Evolutionary conservation across 1,139 yeast genomes (phyloP), one percentile per base, ranked within the genome.

Genomic region (Saccharomycopsis crataegensis): DNA sequence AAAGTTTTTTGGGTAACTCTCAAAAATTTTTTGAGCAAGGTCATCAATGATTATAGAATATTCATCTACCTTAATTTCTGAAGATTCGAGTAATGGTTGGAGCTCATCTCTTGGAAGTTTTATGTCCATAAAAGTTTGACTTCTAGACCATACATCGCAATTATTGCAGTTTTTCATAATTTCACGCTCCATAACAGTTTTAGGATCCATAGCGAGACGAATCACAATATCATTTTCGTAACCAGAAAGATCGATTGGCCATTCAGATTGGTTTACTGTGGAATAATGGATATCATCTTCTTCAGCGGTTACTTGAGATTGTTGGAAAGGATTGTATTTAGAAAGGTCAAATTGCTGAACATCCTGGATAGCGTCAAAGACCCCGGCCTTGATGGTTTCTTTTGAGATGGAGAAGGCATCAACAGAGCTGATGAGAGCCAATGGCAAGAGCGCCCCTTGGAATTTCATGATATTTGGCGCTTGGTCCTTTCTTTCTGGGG

Each of bases 221-320:
- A 83, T 64, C 12, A 86, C 84, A 48, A 74, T 69, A 43, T 78
- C 76, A 32, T 71, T 73, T 32, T 68, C 66, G 62, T 84, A 85
- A 58, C 77, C 79, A 0, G 60, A 32, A 42, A 80, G 67, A 59
- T 78, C 70, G n/a, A 80, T 67, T 0, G 82, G 82, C 64, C 71
- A 72, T 9, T 69, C 64, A 1, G 59, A 62, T 8, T 48, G 50
- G 2, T 60, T 51, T 5, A 70, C 36, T 1, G 64, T 48, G 22
- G 70, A 60, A 52, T 66, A 70, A 55, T 72, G 43, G 8, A 40
- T 12, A 12, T 11, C 8, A n/a, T 40, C 43, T 40, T 40, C 43
- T n/a, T 40, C 40, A 36, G 11, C 5, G 2, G 40, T 22, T 22
- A 22, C 28, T 22, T 22, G 28, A 22, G 28, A 22, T 22, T 22